A percentile compares a stretch with the other conserved stretches of the same genome.
phyloP scores from a whole-genome alignment of 768 basidiomycete genomes.

The Suillus decipiens region DNA sequence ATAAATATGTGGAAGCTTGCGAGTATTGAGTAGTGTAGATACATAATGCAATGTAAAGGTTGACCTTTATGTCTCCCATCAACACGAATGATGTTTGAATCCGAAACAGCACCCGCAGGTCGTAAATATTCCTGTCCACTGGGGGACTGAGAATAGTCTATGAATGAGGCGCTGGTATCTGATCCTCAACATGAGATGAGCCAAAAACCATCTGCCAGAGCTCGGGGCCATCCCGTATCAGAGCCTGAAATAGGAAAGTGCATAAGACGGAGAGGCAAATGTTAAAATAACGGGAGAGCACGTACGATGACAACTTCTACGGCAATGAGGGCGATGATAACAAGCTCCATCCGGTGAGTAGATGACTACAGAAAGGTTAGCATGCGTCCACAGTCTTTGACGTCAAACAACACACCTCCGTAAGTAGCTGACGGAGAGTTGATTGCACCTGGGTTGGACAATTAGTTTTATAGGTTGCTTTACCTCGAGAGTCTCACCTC shows the following conservation, averaged over 20 bases:
- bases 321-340: conserved; percentile 93
- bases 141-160: neutral
- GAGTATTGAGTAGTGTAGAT: neutral
- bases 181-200: conserved; percentile 17
- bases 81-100: neutral
- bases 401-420: conserved; percentile 52
- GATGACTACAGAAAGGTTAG: conserved; percentile 58
- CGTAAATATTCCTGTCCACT: neutral
- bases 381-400: neutral
- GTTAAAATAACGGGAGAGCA: conserved; percentile 6
- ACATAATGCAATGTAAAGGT: too few relatives aligned
- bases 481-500: conserved; percentile 48
- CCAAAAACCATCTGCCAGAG: conserved; percentile 57
- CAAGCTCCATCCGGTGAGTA: conserved; percentile 89
- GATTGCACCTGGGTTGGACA: conserved; percentile 65
- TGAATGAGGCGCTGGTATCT: neutral
- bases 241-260: conserved; percentile 45
- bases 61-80: neutral
- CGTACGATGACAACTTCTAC: conserved; percentile 92
- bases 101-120: neutral
- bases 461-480: conserved; percentile 1
- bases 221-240: conserved; percentile 79
- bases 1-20: neutral
- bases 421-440: conserved; percentile 83
- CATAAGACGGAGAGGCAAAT: conserved; percentile 1